These are phyloP conservation scores for Mycena galericulata DNA, from an alignment of 768 basidiomycete genomes.

Conservation along the genomic window DNA sequence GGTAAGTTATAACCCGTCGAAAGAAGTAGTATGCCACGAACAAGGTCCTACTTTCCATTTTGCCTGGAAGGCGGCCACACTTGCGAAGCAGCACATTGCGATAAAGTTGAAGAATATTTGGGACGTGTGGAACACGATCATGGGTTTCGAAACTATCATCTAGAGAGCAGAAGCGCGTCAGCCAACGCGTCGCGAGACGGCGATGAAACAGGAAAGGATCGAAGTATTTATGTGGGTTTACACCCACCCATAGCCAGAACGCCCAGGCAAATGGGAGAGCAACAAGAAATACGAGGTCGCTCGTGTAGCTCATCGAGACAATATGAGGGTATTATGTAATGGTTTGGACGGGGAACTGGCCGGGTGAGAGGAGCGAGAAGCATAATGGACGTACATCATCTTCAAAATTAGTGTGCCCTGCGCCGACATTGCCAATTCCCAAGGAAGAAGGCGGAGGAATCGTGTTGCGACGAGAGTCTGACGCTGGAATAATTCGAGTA, in stretches of 20 bases:
- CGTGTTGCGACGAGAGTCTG: conserved; percentile 49
- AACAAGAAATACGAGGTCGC: conserved; percentile 70
- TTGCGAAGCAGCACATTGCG: conserved; percentile 91
- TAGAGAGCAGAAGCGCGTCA: conserved; percentile 46
- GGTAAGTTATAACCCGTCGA: conserved; percentile 32
- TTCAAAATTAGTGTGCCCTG: conserved; percentile 71
- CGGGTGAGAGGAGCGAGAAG: conserved; percentile 32
- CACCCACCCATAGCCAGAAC: conserved; percentile 77
- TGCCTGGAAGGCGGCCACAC: conserved; percentile 89
- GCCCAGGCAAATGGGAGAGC: conserved; percentile 74
- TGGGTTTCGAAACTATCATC: conserved; percentile 91
- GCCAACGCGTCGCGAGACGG: conserved; percentile 25
- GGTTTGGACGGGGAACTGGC: conserved; percentile 28
- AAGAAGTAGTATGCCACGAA: conserved; percentile 54
- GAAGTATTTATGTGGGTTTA: neutral
- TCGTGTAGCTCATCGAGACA: conserved; percentile 51
- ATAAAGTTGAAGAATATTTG: conserved; percentile 96
- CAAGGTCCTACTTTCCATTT: conserved; percentile 89
- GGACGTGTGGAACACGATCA: conserved; percentile 79
- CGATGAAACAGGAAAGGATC: conserved; percentile 32
- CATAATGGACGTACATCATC: conserved; percentile 73
- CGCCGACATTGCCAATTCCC: conserved; percentile 66
- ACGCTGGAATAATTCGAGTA: conserved; percentile 55
- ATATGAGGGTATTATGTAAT: conserved; percentile 41
- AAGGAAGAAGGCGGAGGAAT: conserved; percentile 52